phyloP scores from a whole-genome alignment of 2,329 filamentous ascomycete genomes.

The Talaromyces verruculosus region DNA sequence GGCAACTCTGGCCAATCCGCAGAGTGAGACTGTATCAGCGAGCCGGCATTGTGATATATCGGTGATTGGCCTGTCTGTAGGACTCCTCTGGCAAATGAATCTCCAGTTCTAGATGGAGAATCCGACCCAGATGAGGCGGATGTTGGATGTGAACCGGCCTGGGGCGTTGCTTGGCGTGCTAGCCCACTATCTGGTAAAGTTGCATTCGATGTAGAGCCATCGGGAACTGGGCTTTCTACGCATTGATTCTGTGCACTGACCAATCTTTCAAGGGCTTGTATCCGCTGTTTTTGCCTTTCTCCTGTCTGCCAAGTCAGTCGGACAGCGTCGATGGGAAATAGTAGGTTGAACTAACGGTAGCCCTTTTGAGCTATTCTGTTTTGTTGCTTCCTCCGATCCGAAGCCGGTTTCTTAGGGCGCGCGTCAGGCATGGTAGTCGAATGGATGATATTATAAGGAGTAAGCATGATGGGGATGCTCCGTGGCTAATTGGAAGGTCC shows the following conservation, averaged over 20 bases:
- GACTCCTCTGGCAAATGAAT: not conserved
- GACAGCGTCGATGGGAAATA: not conserved
- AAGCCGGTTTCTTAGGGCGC: constrained; percentile 18
- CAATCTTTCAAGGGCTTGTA: constrained; percentile 14
- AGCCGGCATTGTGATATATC: not conserved
- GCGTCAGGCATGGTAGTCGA: not conserved
- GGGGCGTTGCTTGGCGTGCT: not conserved
- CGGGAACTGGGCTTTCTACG: not conserved
- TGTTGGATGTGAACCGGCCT: not conserved
- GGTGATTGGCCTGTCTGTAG: not conserved
- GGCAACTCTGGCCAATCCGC: not conserved
- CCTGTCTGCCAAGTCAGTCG: constrained; percentile 4
- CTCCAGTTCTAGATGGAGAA: not conserved
- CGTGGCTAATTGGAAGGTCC: not conserved
- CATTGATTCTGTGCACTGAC: not conserved
- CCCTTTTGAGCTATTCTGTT: constrained; percentile 23
- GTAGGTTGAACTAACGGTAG: constrained; percentile 22
- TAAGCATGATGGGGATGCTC: not conserved
- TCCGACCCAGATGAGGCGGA: not conserved
- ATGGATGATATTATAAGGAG: not conserved
- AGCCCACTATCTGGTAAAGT: not conserved
- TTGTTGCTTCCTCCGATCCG: constrained; percentile 45
- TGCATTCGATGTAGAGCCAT: not conserved
- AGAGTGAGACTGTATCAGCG: not conserved
- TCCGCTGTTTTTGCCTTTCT: constrained; percentile 7